These are phyloP conservation scores for Penicillium fuscoglaucum DNA, from an alignment of 2,329 filamentous ascomycete genomes.

Conservation along the genomic window DNA sequence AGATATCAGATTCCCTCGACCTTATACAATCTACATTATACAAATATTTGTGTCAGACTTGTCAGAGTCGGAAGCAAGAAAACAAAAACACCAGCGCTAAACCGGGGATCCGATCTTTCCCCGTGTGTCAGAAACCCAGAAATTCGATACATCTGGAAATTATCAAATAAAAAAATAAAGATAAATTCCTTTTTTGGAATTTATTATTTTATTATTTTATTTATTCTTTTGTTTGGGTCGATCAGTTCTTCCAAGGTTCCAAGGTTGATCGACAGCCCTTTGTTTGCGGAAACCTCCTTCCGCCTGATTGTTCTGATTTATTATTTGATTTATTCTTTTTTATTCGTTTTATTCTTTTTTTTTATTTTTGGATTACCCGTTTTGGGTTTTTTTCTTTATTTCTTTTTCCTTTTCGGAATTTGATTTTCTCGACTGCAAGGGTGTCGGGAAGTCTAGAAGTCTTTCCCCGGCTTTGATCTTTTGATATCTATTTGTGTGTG, in stretches of 20 bases:
- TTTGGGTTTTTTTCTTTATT: background rate
- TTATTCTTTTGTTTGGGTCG: constrained; percentile 7
- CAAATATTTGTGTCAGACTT: background rate
- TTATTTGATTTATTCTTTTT: background rate
- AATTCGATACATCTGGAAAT: background rate
- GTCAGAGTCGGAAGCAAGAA: background rate
- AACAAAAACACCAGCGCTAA: background rate
- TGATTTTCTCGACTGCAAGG: constrained; percentile 26
- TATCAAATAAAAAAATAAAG: background rate
- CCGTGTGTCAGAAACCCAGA: background rate
- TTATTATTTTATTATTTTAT: constrained; percentile 1
- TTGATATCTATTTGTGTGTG: constrained; percentile 9
- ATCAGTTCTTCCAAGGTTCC: background rate
- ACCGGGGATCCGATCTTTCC: constrained; percentile 3
- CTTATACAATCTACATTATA: background rate
- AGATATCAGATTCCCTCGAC: background rate
- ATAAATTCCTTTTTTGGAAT: background rate
- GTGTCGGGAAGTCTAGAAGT: constrained; percentile 29
- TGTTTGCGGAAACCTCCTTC: constrained; percentile 7
- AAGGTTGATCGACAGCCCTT: constrained; percentile 2
- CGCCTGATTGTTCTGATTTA: constrained; percentile 8
- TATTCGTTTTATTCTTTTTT: background rate
- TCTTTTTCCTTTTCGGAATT: background rate
- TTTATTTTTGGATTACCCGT: background rate
- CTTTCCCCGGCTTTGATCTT: constrained; percentile 28